These are phyloP conservation scores for Spergularia bocconei DNA, from an alignment of 148 eudicot species.

Conservation along the genomic window DNA sequence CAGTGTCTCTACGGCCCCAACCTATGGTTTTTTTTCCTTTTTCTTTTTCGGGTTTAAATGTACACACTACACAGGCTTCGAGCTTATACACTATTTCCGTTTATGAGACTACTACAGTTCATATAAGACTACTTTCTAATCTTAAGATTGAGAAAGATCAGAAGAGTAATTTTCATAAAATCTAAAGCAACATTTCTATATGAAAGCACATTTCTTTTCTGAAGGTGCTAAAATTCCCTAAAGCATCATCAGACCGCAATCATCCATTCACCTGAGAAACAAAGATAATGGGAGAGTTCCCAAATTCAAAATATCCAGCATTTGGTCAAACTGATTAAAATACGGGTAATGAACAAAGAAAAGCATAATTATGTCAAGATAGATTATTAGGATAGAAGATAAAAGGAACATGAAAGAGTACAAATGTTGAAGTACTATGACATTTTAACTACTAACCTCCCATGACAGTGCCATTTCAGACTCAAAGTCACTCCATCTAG, in stretches of 20 bases:
- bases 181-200: not conserved
- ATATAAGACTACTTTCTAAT: too few species aligned
- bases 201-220: not conserved
- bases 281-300: not conserved
- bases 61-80: too few species aligned
- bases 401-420: not conserved
- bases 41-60: too few species aligned
- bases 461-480: conserved; percentile 86
- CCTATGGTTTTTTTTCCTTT: too few species aligned
- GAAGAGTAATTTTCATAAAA: not conserved
- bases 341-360: too few species aligned
- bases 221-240: too few species aligned
- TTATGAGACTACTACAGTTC: too few species aligned
- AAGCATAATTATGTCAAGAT: too few species aligned
- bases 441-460: conserved; percentile 58
- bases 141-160: not conserved
- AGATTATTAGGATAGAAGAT: not conserved
- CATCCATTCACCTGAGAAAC: not conserved
- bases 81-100: too few species aligned
- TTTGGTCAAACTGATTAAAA: too few species aligned
- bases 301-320: too few species aligned
- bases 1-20: too few species aligned
- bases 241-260: not conserved
- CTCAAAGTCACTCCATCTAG: conserved; percentile 91
- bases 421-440: not conserved